Evolutionary conservation across 139 green algal species (phyloP).

Genomic region (Ettlia oleoabundans): DNA sequence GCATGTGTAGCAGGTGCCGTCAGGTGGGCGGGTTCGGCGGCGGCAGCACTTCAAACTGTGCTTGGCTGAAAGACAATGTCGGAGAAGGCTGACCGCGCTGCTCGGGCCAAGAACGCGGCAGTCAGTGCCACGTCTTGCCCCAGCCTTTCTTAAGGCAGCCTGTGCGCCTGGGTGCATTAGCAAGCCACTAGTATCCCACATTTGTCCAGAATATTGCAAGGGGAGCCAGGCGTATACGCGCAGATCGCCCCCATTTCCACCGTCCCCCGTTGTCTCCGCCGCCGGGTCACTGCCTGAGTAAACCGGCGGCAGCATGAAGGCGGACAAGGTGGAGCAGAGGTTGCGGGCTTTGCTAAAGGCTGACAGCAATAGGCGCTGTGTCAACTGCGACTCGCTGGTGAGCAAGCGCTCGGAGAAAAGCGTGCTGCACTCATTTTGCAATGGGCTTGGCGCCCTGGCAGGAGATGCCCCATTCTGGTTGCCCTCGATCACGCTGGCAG

Average conservation of each 20-base stretch:
- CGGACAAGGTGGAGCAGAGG: slow-evolving; percentile 44
- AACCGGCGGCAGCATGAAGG: neutral
- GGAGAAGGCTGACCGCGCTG: no score
- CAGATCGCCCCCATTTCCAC: slow-evolving; percentile 47
- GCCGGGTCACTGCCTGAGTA: no score
- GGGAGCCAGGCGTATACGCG: slow-evolving; percentile 47
- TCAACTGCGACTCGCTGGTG: slow-evolving; percentile 63
- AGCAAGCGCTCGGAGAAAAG: neutral
- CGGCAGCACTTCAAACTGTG: no score
- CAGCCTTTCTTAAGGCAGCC: no score
- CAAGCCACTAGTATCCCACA: neutral
- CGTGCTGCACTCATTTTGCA: neutral
- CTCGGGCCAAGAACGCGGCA: no score
- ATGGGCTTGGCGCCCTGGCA: no score
- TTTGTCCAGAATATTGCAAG: neutral
- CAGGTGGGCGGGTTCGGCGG: no score
- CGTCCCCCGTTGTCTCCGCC: no score
- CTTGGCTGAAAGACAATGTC: no score
- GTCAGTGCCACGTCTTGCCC: no score
- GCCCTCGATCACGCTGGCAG: neutral
- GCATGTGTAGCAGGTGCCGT: no score
- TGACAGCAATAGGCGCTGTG: slow-evolving; percentile 63
- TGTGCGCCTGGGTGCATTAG: no score
- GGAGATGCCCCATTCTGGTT: neutral
- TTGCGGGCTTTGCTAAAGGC: slow-evolving; percentile 44